Conservation (phyloP, 176 grass and related monocot genomes). For the Aegilops speltoides region DNA sequence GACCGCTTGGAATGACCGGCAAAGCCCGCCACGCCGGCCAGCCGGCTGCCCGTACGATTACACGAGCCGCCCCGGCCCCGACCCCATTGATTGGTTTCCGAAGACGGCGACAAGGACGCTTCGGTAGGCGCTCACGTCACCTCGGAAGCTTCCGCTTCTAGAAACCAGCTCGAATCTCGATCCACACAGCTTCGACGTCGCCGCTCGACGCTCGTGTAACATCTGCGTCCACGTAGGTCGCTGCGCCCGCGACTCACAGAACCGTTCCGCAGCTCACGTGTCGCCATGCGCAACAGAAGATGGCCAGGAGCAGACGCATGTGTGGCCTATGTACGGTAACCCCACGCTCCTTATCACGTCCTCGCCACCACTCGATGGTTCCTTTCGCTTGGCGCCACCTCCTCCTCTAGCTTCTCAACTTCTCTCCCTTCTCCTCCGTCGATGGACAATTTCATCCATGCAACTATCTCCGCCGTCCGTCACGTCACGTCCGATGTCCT, state of each 20-base stretch:
- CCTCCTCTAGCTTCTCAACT: neutral
- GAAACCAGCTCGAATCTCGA: neutral
- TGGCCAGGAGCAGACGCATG: neutral
- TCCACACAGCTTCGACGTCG: neutral
- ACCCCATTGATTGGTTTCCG: neutral
- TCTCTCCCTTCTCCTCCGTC: neutral
- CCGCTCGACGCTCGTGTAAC: neutral
- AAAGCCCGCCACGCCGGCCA: neutral
- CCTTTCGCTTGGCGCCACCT: neutral
- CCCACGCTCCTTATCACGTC: constrained; percentile 14
- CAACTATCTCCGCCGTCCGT: no score
- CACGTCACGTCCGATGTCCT: neutral
- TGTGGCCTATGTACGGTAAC: neutral
- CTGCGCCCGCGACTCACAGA: neutral
- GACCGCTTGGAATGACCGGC: neutral
- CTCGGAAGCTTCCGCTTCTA: neutral
- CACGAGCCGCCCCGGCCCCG: no score
- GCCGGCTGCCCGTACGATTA: no score
- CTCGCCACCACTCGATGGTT: neutral
- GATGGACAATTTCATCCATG: neutral
- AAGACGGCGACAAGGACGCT: neutral
- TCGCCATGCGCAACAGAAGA: neutral
- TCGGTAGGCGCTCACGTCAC: neutral
- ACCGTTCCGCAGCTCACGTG: neutral
- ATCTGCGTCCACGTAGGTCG: neutral